Percentiles rank a stretch among this genome's conserved stretches.
These are phyloP conservation scores for Dichotomocladium elegans DNA, from an alignment of 371 early-diverging fungal genomes.

Conservation along the genomic window DNA sequence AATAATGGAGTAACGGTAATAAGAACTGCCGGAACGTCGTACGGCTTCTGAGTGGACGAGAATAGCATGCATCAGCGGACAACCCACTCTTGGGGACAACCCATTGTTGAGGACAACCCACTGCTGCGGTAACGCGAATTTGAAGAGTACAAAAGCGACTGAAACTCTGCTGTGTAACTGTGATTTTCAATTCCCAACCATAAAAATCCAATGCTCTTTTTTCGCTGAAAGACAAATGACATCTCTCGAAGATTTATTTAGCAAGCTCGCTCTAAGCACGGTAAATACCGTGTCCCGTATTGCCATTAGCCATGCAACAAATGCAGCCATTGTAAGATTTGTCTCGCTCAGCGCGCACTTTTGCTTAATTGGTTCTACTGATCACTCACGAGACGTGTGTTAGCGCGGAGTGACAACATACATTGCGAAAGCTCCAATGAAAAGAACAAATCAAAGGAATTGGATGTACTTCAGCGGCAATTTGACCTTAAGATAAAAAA, in stretches of 20 bases:
- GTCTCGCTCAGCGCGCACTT: no score
- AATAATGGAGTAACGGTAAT: no score
- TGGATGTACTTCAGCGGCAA: conserved; percentile 32
- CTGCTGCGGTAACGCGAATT: no score
- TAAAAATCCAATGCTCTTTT: no score
- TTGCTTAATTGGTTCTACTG: background rate
- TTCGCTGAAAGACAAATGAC: conserved; percentile 16
- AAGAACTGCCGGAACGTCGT: no score
- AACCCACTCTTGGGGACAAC: no score
- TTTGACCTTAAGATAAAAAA: conserved; percentile 43
- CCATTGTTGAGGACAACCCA: no score
- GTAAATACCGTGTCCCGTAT: conserved; percentile 72
- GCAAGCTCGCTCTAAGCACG: conserved; percentile 65
- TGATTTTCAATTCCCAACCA: no score
- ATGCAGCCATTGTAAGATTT: conserved; percentile 56
- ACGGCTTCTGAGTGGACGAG: no score
- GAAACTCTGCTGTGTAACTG: no score
- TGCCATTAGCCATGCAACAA: conserved; percentile 67
- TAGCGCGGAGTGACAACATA: conserved; percentile 57
- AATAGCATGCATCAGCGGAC: no score
- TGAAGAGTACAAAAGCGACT: no score
- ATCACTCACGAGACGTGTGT: background rate
- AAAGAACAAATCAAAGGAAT: conserved; percentile 27
- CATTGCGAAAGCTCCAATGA: conserved; percentile 38
- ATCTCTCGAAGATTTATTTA: conserved; percentile 60